phyloP scores from a whole-genome alignment of 1,139 yeast genomes.

The Keqinozyma sinolaborantium region DNA sequence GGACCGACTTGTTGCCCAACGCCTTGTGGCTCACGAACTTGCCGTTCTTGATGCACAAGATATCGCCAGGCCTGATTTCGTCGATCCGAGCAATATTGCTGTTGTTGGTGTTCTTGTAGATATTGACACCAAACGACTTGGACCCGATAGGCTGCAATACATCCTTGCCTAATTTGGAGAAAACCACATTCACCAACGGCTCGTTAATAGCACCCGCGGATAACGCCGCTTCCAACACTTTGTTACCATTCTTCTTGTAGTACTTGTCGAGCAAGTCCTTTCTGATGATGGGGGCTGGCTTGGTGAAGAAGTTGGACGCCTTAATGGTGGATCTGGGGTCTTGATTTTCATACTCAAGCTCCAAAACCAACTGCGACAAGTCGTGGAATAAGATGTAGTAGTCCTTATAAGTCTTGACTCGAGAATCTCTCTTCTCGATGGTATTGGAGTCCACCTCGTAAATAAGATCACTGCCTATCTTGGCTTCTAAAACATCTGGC shows the following conservation, averaged over 20 bases:
- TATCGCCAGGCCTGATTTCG: constrained; percentile 78
- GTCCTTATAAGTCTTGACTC: constrained; percentile 51
- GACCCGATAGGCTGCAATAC: constrained; percentile 60
- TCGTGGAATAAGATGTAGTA: constrained; percentile 74
- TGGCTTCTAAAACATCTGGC: constrained; percentile 52
- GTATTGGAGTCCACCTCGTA: constrained; percentile 65
- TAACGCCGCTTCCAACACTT: constrained; percentile 8
- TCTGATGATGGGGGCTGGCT: constrained; percentile 47
- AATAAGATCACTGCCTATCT: constrained; percentile 45
- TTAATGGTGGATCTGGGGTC: constrained; percentile 55
- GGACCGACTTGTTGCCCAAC: constrained; percentile 43
- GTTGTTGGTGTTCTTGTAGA: constrained; percentile 47
- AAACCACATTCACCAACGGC: constrained; percentile 20
- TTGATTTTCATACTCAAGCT: constrained; percentile 50
- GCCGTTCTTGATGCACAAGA: constrained; percentile 72
- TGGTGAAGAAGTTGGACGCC: constrained; percentile 36
- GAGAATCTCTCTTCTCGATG: constrained; percentile 56
- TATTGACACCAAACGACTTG: constrained; percentile 68
- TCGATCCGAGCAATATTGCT: constrained; percentile 56
- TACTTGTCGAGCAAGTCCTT: constrained; percentile 49
- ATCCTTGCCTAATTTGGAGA: constrained; percentile 9
- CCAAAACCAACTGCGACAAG: constrained; percentile 62
- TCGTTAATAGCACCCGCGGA: constrained; percentile 11
- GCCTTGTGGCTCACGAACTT: constrained; percentile 69
- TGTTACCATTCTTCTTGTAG: constrained; percentile 44